Conservation (phyloP, 495 filamentous ascomycete species). For the Penicillium subrubescens region DNA sequence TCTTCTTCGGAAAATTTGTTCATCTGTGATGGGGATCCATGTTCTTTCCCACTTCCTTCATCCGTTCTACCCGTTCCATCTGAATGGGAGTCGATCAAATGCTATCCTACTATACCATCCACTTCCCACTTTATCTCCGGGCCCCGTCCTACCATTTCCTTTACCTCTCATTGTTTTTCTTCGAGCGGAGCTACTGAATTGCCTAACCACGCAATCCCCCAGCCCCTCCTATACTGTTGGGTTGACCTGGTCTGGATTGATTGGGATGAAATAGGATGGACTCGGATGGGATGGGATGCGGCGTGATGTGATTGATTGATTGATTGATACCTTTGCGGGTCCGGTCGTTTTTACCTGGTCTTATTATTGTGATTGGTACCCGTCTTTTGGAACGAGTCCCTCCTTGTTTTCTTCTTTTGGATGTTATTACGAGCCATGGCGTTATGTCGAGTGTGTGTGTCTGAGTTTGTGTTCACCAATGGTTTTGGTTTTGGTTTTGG, state of each 20-base stretch:
- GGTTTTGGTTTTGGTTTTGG: neutral
- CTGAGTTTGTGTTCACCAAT: too few relatives aligned
- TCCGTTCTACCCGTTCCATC: neutral
- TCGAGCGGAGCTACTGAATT: neutral
- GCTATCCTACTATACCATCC: neutral
- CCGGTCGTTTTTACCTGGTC: neutral
- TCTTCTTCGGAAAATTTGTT: neutral
- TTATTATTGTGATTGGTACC: neutral
- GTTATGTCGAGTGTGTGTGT: constrained; percentile 11
- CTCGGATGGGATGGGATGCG: neutral
- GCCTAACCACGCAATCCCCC: too few relatives aligned
- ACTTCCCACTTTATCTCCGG: neutral
- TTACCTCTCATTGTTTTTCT: neutral
- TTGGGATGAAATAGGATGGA: neutral
- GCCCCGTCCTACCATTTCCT: neutral
- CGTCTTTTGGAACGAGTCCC: neutral
- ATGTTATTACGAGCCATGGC: constrained; percentile 22
- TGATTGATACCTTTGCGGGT: neutral
- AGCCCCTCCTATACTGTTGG: too few relatives aligned
- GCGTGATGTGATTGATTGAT: neutral
- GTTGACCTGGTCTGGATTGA: neutral
- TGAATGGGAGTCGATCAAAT: neutral
- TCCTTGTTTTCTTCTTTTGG: neutral
- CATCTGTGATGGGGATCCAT: neutral
- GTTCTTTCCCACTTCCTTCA: neutral